Evolutionary conservation across 495 filamentous ascomycete species (phyloP), one percentile per base, ranked within the genome.

Genomic region (Astrothelium subdiscretum): DNA sequence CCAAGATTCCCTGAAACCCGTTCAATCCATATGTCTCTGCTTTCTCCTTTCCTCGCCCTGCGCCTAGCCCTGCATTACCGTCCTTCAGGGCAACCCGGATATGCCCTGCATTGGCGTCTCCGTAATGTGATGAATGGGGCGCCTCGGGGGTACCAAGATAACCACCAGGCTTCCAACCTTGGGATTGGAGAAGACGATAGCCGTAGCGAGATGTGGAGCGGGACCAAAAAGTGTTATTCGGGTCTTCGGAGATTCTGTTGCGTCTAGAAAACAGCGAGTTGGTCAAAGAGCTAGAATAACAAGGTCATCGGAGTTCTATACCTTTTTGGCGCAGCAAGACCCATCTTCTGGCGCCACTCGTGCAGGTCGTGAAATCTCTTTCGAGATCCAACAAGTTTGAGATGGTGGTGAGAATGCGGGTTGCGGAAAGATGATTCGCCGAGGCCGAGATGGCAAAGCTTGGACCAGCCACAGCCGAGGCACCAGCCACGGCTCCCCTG

Each of bases 181-280:
- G 91, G 1, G 85, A 78, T 59, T 86, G 83, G 64, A 98, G 84
- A 60, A 97, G 88, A 66, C 81, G 85, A 71, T 96, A 91, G 67
- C 92, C 92, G 69, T 90, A 97, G 57, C 83, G 83, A 52, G 81
- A 78, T 64, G 89, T 91, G 67, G 90, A 87, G 64, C 84, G 85
- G 54, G 87, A 83, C 92, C 92, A 98, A 76, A 82, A 82, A 31
- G 89, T 95, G 71, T 97, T 97, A 72, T 96, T 95, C 15, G 92
- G 92, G 76, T 98, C 92, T 68, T 85, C 76, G 57, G 89, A 87
- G 58, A 97, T 81, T 73, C 92, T 96, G 35, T 80, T 83, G 68
- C 83, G 88, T 71, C 92, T 97, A 58, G 10, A 48, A 43, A 27
- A n/a, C 26, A n/a, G n/a, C n/a, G n/a, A n/a, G n/a, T n/a, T n/a